These are phyloP conservation scores for Curvularia spicifera DNA, from an alignment of 2,329 filamentous ascomycete genomes.

Conservation along the genomic window DNA sequence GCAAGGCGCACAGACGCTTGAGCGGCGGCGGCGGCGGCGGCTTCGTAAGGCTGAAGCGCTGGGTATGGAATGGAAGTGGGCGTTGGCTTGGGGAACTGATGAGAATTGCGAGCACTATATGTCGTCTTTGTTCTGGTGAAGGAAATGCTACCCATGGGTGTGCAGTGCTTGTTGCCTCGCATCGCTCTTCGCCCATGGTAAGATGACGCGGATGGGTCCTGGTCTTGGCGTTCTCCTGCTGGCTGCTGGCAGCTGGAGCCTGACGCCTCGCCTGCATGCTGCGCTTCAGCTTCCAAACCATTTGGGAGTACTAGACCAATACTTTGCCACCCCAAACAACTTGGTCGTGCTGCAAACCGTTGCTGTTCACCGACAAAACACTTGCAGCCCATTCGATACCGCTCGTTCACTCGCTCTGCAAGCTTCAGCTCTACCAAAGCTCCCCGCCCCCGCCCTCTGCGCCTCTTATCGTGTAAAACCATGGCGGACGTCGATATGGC, in stretches of 20 bases:
- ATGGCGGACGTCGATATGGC: conserved; percentile 99
- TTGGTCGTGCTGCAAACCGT: conserved; percentile 11
- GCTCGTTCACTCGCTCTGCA: conserved; percentile 1
- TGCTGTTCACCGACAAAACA: not conserved
- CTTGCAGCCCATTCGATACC: conserved; percentile 2
- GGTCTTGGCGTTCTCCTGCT: conserved; percentile 22
- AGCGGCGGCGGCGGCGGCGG: conserved; percentile 8
- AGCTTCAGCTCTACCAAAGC: conserved; percentile 15
- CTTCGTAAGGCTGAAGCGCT: conserved; percentile 29
- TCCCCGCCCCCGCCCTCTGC: conserved; percentile 30
- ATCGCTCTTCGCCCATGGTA: not conserved
- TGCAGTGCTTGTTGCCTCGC: not conserved
- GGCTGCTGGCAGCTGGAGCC: conserved; percentile 26
- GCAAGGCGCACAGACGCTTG: conserved; percentile 28
- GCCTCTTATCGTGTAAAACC: conserved; percentile 26
- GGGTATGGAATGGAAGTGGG: conserved; percentile 10
- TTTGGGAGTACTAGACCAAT: conserved; percentile 1
- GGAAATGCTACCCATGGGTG: not conserved
- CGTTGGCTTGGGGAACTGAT: not conserved
- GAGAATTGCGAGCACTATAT: not conserved
- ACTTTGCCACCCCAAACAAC: conserved; percentile 13
- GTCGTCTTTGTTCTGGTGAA: not conserved
- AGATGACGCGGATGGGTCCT: conserved; percentile 8
- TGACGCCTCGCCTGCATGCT: conserved; percentile 14
- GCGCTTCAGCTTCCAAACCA: conserved; percentile 10